A percentile compares a stretch with the other conserved stretches of the same genome.
Evolutionary conservation across 2,329 filamentous ascomycete genomes (phyloP).

Genomic region (Fusarium transvaalense): DNA sequence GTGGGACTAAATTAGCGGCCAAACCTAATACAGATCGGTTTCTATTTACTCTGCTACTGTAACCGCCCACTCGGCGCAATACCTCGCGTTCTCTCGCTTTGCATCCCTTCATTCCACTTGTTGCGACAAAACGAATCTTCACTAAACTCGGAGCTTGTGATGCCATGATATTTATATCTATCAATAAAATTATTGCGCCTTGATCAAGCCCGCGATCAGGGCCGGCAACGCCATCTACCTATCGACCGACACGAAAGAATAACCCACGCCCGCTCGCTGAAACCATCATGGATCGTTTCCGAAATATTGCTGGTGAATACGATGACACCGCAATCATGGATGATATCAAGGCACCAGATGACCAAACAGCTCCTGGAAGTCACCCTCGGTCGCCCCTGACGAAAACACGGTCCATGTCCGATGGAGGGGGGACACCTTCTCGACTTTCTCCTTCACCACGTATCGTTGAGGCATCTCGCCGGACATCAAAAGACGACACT

Average conservation of each 20-base stretch:
- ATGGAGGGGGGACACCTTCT: conserved; percentile 68
- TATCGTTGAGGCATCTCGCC: conserved; percentile 65
- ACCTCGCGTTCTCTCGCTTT: conserved; percentile 36
- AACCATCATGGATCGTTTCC: conserved; percentile 41
- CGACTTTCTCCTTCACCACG: conserved; percentile 70
- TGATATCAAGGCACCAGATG: conserved; percentile 37
- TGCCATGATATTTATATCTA: conserved; percentile 31
- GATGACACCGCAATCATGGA: conserved; percentile 55
- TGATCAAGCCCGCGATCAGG: conserved; percentile 41
- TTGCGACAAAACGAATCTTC: background rate
- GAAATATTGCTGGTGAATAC: conserved; percentile 37
- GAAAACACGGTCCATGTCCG: conserved; percentile 74
- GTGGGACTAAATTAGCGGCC: conserved; percentile 35
- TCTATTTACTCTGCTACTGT: conserved; percentile 35
- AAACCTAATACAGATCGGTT: conserved; percentile 36
- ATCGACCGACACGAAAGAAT: conserved; percentile 4
- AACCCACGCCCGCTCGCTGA: background rate
- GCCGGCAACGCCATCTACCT: conserved; percentile 16
- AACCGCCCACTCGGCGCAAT: conserved; percentile 39
- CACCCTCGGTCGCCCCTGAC: conserved; percentile 57
- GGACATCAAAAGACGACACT: conserved; percentile 76
- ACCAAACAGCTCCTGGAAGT: conserved; percentile 30
- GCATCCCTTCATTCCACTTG: conserved; percentile 26
- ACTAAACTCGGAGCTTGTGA: conserved; percentile 24
- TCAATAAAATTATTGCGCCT: conserved; percentile 31